Conservation (phyloP, 2,329 filamentous ascomycete genomes). For the Penicillium sumatraense region DNA sequence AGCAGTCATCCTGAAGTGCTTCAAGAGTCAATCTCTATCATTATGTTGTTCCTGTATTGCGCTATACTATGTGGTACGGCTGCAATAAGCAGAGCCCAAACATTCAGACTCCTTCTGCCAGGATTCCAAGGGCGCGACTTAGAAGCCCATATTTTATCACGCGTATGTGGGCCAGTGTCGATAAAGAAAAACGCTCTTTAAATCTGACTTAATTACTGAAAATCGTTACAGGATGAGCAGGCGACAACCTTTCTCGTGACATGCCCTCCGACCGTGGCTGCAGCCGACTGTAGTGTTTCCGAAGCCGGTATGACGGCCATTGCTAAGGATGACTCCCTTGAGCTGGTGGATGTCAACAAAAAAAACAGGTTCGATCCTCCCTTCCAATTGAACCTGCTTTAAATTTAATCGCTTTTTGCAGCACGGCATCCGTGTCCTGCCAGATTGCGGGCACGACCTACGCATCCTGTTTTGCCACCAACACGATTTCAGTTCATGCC, state of each 20-base stretch:
- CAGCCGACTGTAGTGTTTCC: background rate
- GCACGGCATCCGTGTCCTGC: slow-evolving; percentile 2
- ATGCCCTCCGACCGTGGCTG: background rate
- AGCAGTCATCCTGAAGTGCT: background rate
- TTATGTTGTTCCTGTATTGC: background rate
- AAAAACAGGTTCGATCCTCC: background rate
- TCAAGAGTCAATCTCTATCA: background rate
- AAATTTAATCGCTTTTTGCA: background rate
- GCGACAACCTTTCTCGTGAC: background rate
- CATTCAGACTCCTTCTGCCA: background rate
- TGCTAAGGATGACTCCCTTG: background rate
- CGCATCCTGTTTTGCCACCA: background rate
- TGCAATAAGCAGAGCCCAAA: background rate
- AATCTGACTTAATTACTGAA: background rate
- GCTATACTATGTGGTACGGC: background rate
- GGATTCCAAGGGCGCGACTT: background rate
- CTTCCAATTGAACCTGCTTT: background rate
- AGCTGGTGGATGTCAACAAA: background rate
- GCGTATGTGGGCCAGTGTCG: background rate
- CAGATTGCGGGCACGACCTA: background rate
- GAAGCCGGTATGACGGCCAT: background rate
- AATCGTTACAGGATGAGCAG: background rate
- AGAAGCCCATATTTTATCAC: background rate
- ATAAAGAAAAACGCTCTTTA: background rate
- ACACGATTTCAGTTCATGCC: background rate